phyloP scores from a whole-genome alignment of 129 eudicot species.

The Tagetes erecta region DNA sequence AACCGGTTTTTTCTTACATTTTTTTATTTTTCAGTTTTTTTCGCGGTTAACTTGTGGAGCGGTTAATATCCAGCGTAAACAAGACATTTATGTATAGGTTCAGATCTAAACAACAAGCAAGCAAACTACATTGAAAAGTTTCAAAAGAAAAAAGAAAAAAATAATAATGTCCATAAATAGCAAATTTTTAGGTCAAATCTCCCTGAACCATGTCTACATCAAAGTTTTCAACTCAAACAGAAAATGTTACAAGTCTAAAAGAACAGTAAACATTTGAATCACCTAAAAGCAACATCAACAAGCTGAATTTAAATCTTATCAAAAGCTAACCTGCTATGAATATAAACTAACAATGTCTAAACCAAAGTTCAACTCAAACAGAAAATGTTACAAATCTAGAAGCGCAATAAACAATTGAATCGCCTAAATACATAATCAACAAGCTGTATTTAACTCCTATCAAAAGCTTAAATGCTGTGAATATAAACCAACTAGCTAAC shows the following conservation, averaged over 20 bases:
- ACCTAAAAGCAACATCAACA: not conserved
- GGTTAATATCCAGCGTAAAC: not conserved
- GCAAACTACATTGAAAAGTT: slow-evolving; percentile 3
- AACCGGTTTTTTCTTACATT: too few species aligned
- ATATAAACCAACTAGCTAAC: not conserved
- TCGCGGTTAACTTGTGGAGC: too few species aligned
- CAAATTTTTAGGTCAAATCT: not conserved
- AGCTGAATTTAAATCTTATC: not conserved
- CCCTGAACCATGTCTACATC: slow-evolving; percentile 13
- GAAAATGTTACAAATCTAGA: slow-evolving; percentile 13
- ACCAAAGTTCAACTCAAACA: not conserved
- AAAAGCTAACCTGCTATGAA: slow-evolving; percentile 12
- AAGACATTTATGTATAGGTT: not conserved
- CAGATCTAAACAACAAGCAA: slow-evolving; percentile 14
- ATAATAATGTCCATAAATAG: not conserved
- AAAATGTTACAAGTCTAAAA: slow-evolving; percentile 12
- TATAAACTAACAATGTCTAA: not conserved
- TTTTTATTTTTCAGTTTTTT: too few species aligned
- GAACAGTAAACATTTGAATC: not conserved
- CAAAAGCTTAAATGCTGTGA: slow-evolving; percentile 4
- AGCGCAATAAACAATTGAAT: not conserved
- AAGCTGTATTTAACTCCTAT: not conserved
- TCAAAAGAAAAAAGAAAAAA: not conserved
- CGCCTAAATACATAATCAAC: slow-evolving; percentile 2
- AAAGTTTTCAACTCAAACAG: not conserved